Conservation (phyloP, 306 rosid species). For the Delonix regia region DNA sequence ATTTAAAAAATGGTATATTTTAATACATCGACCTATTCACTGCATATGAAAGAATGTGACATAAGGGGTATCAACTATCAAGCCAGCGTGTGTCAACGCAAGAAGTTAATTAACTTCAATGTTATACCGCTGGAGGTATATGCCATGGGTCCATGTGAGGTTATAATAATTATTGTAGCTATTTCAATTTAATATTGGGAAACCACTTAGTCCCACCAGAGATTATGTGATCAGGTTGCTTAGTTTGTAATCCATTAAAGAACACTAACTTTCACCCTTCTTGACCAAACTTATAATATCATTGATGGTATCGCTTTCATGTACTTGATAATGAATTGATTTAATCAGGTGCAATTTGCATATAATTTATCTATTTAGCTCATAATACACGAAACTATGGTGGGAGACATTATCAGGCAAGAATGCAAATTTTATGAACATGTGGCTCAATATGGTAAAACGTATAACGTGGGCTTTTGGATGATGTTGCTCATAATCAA, state of each 20-base stretch:
- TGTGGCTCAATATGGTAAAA: neutral
- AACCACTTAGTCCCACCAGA: constrained; percentile 47
- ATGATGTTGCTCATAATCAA: neutral
- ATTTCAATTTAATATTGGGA: constrained; percentile 29
- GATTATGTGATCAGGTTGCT: constrained; percentile 54
- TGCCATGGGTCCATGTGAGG: constrained; percentile 27
- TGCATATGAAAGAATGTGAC: neutral
- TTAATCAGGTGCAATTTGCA: neutral
- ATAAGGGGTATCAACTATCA: neutral
- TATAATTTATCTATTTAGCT: neutral
- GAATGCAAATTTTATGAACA: neutral
- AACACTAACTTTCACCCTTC: neutral
- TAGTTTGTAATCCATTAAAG: constrained; percentile 24
- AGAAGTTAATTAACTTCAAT: neutral
- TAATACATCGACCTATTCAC: neutral
- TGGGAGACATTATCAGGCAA: neutral
- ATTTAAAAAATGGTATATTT: neutral
- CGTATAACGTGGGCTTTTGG: neutral
- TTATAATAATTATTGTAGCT: constrained; percentile 2
- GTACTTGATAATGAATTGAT: neutral
- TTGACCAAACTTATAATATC: neutral
- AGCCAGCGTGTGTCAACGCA: neutral
- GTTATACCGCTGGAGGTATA: neutral
- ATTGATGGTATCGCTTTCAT: neutral
- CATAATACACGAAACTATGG: neutral